Base-by-base conservation (phyloP, 108 stramenopile genomes). In the Epipyxis sp. region DNA sequence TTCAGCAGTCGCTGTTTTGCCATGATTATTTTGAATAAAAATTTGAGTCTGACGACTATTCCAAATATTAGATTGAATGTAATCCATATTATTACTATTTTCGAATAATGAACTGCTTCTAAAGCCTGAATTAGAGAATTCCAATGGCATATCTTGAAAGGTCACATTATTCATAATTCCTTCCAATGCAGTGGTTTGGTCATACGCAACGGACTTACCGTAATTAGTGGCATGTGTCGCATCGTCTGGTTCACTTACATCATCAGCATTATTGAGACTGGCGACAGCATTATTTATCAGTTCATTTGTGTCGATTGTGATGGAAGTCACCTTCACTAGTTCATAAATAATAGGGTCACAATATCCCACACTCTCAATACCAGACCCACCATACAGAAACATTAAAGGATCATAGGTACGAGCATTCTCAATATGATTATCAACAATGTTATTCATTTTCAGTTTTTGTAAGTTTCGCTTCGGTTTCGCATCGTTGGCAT, bases 301-400 rank as follows among this genome's bases (percentile, higher is more conserved):
- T 65, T 3, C 61, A 25, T 3, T 29, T 32, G 61, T 37, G 61
- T 16, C 34, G 6, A 32, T 16, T 20, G 16, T 25, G 20, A 25
- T 16, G 54, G 54, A 25, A 25, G 25, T 20, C 20, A 57, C 54
- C 25, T 57, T 57, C 20, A 57, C 54, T 25, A 65, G 61, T 6
- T 16, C 61, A 65, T 65, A 65, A 25, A 65, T 37, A 16, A 37
- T 6, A 6, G 61, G 61, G 34, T 65, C 61, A 37, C 61, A 65
- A 65, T 65, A 65, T 16, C 61, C 61, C 10, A 6, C 35, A 3
- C 6, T 65, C 6, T 3, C 61, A 10, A 65, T 35, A 32, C 13
- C 6, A 65, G 30, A 65, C 20, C 61, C 61, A 13, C 61, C 61
- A 65, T 35, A 65, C 6, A 65, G 6, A 37, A 32, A 65, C 61